These are phyloP conservation scores for Vicia sativa DNA, from an alignment of 306 rosid genomes.

Conservation along the genomic window DNA sequence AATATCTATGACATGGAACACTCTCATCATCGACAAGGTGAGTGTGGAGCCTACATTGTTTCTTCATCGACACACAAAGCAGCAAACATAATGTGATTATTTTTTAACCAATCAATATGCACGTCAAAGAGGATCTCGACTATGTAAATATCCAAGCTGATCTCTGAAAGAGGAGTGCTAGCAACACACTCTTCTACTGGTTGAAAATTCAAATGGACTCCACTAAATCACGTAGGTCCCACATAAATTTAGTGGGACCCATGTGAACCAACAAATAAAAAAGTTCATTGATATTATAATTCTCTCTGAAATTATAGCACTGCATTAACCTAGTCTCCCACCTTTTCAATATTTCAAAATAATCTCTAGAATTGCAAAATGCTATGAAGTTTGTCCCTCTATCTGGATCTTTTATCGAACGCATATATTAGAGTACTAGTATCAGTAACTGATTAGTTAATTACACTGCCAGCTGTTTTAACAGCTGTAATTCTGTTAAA, in stretches of 20 bases:
- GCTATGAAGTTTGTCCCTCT: background rate
- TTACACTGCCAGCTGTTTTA: no score
- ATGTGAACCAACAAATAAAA: background rate
- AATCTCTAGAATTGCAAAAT: background rate
- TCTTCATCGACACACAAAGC: conserved; percentile 32
- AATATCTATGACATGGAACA: conserved; percentile 31
- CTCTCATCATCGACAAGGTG: conserved; percentile 18
- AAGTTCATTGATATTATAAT: background rate
- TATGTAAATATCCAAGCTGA: background rate
- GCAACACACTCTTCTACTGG: background rate
- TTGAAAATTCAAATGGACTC: background rate
- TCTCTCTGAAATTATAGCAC: background rate
- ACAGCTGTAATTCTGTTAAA: no score
- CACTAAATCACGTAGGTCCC: background rate
- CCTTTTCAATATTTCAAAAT: background rate
- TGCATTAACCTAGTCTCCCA: background rate
- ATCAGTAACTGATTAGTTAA: no score
- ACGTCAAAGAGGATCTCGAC: conserved; percentile 10
- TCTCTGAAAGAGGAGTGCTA: background rate
- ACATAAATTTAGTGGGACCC: background rate
- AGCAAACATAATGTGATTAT: conserved; percentile 9
- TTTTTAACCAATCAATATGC: background rate
- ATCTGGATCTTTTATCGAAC: background rate
- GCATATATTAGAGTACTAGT: background rate
- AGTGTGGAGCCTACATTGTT: background rate